Conservation (phyloP, 257 asterid genomes). For the Solanum arcanum region DNA sequence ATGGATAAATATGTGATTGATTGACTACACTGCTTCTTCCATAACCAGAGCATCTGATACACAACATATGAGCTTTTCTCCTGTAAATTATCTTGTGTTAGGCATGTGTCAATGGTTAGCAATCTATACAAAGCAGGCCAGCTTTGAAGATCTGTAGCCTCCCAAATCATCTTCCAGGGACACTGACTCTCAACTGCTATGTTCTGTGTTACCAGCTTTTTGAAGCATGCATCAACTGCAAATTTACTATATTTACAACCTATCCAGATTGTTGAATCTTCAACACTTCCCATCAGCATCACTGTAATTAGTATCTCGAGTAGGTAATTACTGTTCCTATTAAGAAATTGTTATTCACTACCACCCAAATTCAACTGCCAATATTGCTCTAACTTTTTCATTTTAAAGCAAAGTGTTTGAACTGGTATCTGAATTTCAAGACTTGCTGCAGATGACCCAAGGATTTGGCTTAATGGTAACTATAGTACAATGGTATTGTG, state of each 20-base stretch:
- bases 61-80: background rate
- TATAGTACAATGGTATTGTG: background rate
- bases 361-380: background rate
- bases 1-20: background rate
- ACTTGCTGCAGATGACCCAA: background rate
- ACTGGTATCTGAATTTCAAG: background rate
- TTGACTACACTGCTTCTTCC: background rate
- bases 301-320: background rate
- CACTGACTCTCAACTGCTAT: background rate
- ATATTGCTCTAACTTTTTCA: background rate
- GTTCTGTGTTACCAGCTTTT: background rate
- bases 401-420: background rate
- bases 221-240: background rate
- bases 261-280: background rate
- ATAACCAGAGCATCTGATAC: background rate
- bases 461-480: background rate
- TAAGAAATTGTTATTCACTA: background rate
- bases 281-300: background rate
- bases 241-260: background rate
- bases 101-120: background rate
- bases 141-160: background rate
- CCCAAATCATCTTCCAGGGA: background rate
- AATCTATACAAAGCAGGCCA: background rate
- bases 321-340: background rate
- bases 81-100: background rate